Percentiles rank a stretch among this genome's conserved stretches.
phyloP scores from a whole-genome alignment of 179 eudicot species.

The Camellia oleifera region DNA sequence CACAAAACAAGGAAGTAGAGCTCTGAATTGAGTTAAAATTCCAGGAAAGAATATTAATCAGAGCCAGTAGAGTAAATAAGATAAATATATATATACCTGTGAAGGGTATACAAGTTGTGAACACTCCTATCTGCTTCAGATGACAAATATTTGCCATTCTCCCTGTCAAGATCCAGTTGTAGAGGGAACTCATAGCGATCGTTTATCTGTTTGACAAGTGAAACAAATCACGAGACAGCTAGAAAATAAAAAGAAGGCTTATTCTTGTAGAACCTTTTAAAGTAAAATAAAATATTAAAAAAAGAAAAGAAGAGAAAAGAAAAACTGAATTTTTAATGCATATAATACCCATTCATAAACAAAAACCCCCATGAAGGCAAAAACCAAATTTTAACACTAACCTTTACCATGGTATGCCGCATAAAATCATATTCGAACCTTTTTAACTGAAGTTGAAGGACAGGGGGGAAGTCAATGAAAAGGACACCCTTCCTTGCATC shows the following conservation, averaged over 20 bases:
- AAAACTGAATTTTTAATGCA: neutral
- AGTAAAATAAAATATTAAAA: neutral
- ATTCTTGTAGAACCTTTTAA: neutral
- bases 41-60: neutral
- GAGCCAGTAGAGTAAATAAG: neutral
- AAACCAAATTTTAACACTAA: conserved; percentile 18
- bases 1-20: neutral
- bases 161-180: conserved; percentile 80
- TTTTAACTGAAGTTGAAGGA: conserved; percentile 78
- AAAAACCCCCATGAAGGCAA: neutral
- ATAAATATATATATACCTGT: conserved; percentile 41
- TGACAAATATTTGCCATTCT: conserved; percentile 70
- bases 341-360: neutral
- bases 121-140: conserved; percentile 74
- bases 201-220: conserved; percentile 46
- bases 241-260: neutral
- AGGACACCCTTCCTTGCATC: conserved; percentile 84
- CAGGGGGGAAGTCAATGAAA: conserved; percentile 77
- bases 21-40: neutral
- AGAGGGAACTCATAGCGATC: conserved; percentile 88
- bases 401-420: conserved; percentile 81
- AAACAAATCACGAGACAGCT: neutral
- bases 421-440: conserved; percentile 79
- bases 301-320: neutral
- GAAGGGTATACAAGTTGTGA: conserved; percentile 77